Evolutionary conservation across 2,329 filamentous ascomycete genomes (phyloP).

Genomic region (Corniculantispora saksenae): DNA sequence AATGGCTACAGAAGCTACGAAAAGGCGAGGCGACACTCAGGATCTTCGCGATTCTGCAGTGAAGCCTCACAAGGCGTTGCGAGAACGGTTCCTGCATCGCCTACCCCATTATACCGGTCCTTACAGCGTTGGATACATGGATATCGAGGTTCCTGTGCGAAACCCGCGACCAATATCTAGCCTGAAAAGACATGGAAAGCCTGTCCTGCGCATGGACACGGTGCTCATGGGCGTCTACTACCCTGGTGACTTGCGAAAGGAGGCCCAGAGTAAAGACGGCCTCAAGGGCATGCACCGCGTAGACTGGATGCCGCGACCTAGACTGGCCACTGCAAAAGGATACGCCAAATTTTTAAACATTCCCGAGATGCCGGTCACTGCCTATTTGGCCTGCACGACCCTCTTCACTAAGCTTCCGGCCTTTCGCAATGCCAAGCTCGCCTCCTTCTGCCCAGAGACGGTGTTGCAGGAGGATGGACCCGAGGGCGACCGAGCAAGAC

Average conservation of each 20-base stretch:
- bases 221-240: slow-evolving; percentile 54
- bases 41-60: slow-evolving; percentile 25
- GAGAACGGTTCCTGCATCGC: slow-evolving; percentile 42
- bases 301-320: slow-evolving; percentile 45
- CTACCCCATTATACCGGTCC: slow-evolving; percentile 45
- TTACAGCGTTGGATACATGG: slow-evolving; percentile 47
- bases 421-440: slow-evolving; percentile 53
- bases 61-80: slow-evolving; percentile 32
- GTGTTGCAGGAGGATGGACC: slow-evolving; percentile 31
- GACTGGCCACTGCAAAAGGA: slow-evolving; percentile 46
- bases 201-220: slow-evolving; percentile 48
- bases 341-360: slow-evolving; percentile 60
- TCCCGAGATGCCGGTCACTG: slow-evolving; percentile 48
- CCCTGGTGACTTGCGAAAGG: too few species aligned
- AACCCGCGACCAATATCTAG: slow-evolving; percentile 35
- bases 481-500: too few species aligned
- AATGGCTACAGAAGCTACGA: neutral
- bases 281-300: slow-evolving; percentile 30
- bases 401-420: slow-evolving; percentile 65
- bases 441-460: slow-evolving; percentile 42
- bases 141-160: slow-evolving; percentile 46
- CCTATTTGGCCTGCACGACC: slow-evolving; percentile 56
- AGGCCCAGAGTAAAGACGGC: too few species aligned
- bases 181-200: slow-evolving; percentile 34
- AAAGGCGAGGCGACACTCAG: slow-evolving; percentile 7